phyloP scores from a whole-genome alignment of 202 grass and related monocot genomes.

The Brachypodium distachyon region DNA sequence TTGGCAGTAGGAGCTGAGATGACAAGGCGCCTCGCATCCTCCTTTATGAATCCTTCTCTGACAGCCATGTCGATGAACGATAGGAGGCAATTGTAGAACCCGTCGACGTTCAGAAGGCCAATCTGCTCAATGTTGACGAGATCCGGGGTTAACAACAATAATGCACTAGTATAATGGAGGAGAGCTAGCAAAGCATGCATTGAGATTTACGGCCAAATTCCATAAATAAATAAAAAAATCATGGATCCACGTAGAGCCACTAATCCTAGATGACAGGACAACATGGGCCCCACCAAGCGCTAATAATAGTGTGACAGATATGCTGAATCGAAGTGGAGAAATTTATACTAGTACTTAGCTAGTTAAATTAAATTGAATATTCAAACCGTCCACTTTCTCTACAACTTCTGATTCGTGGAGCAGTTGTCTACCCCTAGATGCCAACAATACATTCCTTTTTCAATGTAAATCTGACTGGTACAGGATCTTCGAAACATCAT shows the following conservation, averaged over 20 bases:
- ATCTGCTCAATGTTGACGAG: slow-evolving; percentile 41
- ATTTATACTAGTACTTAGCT: too few species aligned
- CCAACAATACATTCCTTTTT: slow-evolving; percentile 36
- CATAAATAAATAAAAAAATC: neutral
- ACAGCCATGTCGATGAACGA: slow-evolving; percentile 95
- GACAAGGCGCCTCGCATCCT: slow-evolving; percentile 65
- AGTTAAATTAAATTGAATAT: neutral
- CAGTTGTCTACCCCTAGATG: slow-evolving; percentile 21
- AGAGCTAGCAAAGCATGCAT: neutral
- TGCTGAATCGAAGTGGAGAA: neutral
- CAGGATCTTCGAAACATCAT: slow-evolving; percentile 31
- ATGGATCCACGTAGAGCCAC: neutral
- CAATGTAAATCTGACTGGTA: slow-evolving; percentile 17
- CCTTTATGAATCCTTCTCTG: slow-evolving; percentile 77
- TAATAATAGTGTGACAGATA: neutral
- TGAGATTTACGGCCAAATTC: neutral
- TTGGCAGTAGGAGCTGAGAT: slow-evolving; percentile 79
- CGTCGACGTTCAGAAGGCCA: slow-evolving; percentile 90
- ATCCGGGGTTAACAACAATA: neutral
- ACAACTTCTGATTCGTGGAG: neutral
- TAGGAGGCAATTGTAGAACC: slow-evolving; percentile 83
- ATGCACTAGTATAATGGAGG: neutral
- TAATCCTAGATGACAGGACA: slow-evolving; percentile 9
- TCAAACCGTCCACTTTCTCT: neutral
- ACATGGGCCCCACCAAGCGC: neutral